Conservation (phyloP, 257 asterid species). For the Parsonsia alboflavescens region DNA sequence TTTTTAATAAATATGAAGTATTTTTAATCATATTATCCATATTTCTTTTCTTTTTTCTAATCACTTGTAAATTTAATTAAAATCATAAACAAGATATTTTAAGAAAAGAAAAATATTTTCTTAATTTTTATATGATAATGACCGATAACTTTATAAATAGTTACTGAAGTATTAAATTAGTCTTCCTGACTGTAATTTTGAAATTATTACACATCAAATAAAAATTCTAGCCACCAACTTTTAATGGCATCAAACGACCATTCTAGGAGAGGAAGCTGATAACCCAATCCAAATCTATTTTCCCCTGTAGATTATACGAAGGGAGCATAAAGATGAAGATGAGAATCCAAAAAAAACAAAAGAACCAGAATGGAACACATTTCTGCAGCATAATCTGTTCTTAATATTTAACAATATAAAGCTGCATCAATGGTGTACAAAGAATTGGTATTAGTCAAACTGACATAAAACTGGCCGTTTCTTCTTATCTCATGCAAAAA, state of each 20-base stretch:
- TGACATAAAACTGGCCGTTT: conserved; percentile 17
- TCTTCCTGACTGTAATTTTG: too few species aligned
- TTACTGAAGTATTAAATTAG: too few species aligned
- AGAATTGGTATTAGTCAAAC: conserved; percentile 28
- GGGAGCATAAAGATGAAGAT: neutral
- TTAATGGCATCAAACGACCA: neutral
- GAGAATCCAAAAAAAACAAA: neutral
- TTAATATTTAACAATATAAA: conserved; percentile 18
- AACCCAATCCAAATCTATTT: neutral
- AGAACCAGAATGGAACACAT: neutral
- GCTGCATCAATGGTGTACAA: conserved; percentile 14
- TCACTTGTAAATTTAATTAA: too few species aligned
- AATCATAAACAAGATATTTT: too few species aligned
- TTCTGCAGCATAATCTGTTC: conserved; percentile 5
- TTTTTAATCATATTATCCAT: too few species aligned
- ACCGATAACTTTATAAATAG: too few species aligned
- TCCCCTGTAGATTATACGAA: neutral
- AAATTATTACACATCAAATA: too few species aligned
- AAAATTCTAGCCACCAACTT: neutral
- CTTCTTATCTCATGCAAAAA: conserved; percentile 22
- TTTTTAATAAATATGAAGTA: too few species aligned
- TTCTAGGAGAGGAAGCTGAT: neutral
- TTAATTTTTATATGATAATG: too few species aligned
- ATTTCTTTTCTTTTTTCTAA: too few species aligned
- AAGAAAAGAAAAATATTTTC: too few species aligned